A percentile compares a stretch with the other conserved stretches of the same genome.
Evolutionary conservation across 1,284 basidiomycete genomes (phyloP).

Genomic region (Ganoderma meredithae): DNA sequence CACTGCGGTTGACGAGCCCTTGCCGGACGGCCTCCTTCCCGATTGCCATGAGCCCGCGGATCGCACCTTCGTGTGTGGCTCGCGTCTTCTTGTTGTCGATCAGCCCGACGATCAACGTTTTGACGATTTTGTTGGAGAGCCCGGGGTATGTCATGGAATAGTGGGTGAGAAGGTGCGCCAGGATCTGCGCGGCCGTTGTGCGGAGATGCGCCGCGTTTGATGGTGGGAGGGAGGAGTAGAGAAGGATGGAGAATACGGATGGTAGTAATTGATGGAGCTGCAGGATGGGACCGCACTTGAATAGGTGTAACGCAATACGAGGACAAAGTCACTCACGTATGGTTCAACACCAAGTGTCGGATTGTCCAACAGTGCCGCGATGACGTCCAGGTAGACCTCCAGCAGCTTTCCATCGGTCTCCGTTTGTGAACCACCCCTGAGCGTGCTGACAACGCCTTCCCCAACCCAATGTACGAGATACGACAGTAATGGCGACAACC

Average conservation of each 20-base stretch:
- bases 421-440: conserved; percentile 65
- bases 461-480: conserved; percentile 96
- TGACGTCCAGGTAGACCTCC: conserved; percentile 83
- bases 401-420: conserved; percentile 73
- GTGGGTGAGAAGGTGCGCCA: conserved; percentile 80
- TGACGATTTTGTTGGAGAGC: conserved; percentile 88
- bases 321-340: conserved; percentile 71
- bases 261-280: conserved; percentile 97
- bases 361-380: conserved; percentile 86
- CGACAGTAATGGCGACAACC: conserved; percentile 92
- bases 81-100: conserved; percentile 73
- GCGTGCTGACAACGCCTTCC: conserved; percentile 80
- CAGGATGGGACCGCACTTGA: conserved; percentile 10
- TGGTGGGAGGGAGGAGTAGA: conserved; percentile 83
- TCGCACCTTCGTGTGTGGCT: conserved; percentile 85
- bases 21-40: conserved; percentile 85
- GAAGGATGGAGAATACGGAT: conserved; percentile 88
- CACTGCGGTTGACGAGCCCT: conserved; percentile 79
- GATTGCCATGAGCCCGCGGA: conserved; percentile 84
- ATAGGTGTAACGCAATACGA: neutral
- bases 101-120: conserved; percentile 90
- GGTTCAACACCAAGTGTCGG: conserved; percentile 94
- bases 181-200: conserved; percentile 80
- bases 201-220: conserved; percentile 70
- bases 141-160: conserved; percentile 88